Conservation (phyloP, 441 rosid species). For the Euphorbia celastroides region DNA sequence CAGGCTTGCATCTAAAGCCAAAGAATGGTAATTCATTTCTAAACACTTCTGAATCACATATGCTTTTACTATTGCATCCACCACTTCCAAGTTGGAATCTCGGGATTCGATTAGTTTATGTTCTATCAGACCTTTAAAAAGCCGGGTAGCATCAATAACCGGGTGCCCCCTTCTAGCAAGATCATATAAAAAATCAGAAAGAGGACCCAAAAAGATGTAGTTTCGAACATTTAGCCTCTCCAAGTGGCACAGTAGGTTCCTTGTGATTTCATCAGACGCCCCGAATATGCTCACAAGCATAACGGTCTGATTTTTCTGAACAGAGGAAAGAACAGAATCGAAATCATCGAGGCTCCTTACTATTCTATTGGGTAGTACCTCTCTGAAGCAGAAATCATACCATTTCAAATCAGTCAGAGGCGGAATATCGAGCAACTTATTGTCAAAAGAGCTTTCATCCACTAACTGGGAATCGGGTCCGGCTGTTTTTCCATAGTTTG, state of each 20-base stretch:
- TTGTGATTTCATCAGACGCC: slow-evolving; percentile 36
- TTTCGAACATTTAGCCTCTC: slow-evolving; percentile 58
- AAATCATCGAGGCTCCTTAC: slow-evolving; percentile 53
- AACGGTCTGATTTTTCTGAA: slow-evolving; percentile 48
- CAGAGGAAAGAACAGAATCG: slow-evolving; percentile 47
- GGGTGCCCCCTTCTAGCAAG: slow-evolving; percentile 89
- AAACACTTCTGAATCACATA: slow-evolving; percentile 52
- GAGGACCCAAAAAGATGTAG: slow-evolving; percentile 53
- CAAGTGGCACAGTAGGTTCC: slow-evolving; percentile 82
- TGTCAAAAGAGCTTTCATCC: slow-evolving; percentile 38
- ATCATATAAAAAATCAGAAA: slow-evolving; percentile 52
- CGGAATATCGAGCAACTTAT: slow-evolving; percentile 38
- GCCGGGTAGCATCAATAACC: slow-evolving; percentile 52
- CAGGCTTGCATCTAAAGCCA: slow-evolving; percentile 50
- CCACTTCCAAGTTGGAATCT: slow-evolving; percentile 27
- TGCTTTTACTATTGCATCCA: slow-evolving; percentile 46
- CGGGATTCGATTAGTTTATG: slow-evolving; percentile 27
- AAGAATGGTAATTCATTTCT: slow-evolving; percentile 44
- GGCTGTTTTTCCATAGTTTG: slow-evolving; percentile 72
- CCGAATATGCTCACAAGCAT: slow-evolving; percentile 57
- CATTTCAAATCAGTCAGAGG: slow-evolving; percentile 69
- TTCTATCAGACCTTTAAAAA: slow-evolving; percentile 30
- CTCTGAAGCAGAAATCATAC: slow-evolving; percentile 90
- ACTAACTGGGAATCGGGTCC: slow-evolving; percentile 82
- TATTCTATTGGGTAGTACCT: slow-evolving; percentile 69